These are phyloP conservation scores for Spathaspora arborariae DNA, from an alignment of 805 yeast species.

Conservation along the genomic window DNA sequence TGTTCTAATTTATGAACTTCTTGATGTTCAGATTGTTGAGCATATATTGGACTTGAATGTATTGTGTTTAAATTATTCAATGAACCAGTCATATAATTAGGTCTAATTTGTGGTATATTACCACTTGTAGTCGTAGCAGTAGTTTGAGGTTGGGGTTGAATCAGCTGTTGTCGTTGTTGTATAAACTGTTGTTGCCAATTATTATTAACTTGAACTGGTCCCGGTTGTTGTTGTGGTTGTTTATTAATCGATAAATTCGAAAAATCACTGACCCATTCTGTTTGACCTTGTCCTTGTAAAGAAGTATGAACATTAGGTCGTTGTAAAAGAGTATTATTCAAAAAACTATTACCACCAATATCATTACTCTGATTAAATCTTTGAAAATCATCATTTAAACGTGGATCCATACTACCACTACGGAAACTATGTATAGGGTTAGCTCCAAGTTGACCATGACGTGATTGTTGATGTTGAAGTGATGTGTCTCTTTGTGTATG, in stretches of 20 bases:
- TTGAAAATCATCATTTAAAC: slow-evolving; percentile 37
- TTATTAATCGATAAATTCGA: slow-evolving; percentile 19
- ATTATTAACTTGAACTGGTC: slow-evolving; percentile 4
- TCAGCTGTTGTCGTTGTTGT: slow-evolving; percentile 8
- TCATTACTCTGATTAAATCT: slow-evolving; percentile 20
- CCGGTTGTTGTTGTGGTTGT: slow-evolving; percentile 10
- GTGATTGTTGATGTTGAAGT: slow-evolving; percentile 26
- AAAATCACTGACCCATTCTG: slow-evolving; percentile 30
- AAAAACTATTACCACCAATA: slow-evolving; percentile 13
- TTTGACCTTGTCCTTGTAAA: slow-evolving; percentile 10
- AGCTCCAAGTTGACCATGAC: slow-evolving; percentile 4
- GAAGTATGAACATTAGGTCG: not conserved
- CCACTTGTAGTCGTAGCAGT: slow-evolving; percentile 7
- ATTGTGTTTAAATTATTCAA: slow-evolving; percentile 4
- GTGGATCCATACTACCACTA: slow-evolving; percentile 23
- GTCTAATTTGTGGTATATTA: slow-evolving; percentile 2
- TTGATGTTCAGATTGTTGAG: slow-evolving; percentile 22
- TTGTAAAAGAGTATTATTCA: slow-evolving; percentile 3
- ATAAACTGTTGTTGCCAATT: slow-evolving; percentile 12
- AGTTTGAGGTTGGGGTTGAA: slow-evolving; percentile 9
- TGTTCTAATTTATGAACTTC: slow-evolving; percentile 23
- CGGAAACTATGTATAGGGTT: slow-evolving; percentile 13
- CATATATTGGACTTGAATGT: slow-evolving; percentile 10
- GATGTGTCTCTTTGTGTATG: slow-evolving; percentile 41
- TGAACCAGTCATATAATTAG: slow-evolving; percentile 4